Evolutionary conservation across 2,329 filamentous ascomycete species (phyloP), one percentile per base, ranked within the genome.

Genomic region (Cercospora canescens): DNA sequence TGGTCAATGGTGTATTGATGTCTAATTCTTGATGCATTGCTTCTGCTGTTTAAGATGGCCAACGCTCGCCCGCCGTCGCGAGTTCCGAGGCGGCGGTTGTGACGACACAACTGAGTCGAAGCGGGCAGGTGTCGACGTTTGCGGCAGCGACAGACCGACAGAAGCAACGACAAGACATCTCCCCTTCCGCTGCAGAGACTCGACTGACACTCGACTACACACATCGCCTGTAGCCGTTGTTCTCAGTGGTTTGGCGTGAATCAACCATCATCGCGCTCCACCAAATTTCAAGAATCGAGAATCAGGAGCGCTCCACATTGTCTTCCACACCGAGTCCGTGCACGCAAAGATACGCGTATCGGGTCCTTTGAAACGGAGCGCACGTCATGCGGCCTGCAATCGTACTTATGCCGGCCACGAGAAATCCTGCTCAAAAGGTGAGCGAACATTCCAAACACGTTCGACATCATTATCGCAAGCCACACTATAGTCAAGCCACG

Each of bases 291-390:
- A 35, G 52, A 56, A 56, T 56, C 28, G 52, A 56, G 18, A 24
- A 3, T 3, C 52, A 56, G 18, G n/a, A 30, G 35, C n/a, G n/a
- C 57, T 60, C 48, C 60, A 54, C 16, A 37, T 30, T 37, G 60
- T 32, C 6, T 60, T 41, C 30, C 26, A 48, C 60, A 24, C 30
- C 30, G n/a, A 34, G 60, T 26, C 60, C 60, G 60, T 62, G 60
- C 60, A 26, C 35, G 32, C 52, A n/a, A 30, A 48, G 60, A 62
- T 45, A 62, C 50, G 60, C 32, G n/a, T 32, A 62, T 62, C 48
- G 48, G 60, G 32, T 14, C 18, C 34, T 28, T 16, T 32, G 60
- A 62, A 62, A 62, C 60, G 60, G 24, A 30, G 50, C 32, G 60
- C 30, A 56, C 60, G 60, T 62, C 60, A 62, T 62, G 28, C 32